Base-by-base conservation (phyloP, 495 filamentous ascomycete genomes). In the Aspergillus carlsbadensis region DNA sequence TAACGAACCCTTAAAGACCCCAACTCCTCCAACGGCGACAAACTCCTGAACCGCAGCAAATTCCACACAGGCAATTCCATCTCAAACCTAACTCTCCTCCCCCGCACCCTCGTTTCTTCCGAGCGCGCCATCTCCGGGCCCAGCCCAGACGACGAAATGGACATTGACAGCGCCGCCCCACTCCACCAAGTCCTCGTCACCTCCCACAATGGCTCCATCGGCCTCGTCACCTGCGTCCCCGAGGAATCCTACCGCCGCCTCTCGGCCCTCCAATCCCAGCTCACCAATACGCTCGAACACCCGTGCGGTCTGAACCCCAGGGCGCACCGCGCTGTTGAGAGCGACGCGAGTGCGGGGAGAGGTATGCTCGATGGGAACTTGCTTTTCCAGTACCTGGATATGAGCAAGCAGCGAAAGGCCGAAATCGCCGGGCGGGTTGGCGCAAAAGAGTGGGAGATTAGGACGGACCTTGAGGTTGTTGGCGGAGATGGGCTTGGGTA, bases 1-100 rank as follows among this genome's bases (percentile, higher is more conserved):
- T 18, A 20, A 50, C 52, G 60, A 33, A 66, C 43, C 10, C 33
- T 17, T 41, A 52, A 57, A 96, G 93, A 98, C 70, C 94, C 95
- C 11, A 94, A 93, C 76, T 92, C 92, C 15, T 86, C 95, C 21
- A 87, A 90, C 54, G 95, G 95, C 58, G 88, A 91, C 61, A 82
- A 89, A 49, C 83, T 98, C 57, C 83, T 98, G 39, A 90, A 88
- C 72, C 84, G 87, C 39, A 88, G 89, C 42, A 87, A 90, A 59
- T 96, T 98, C 78, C 87, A 95, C 55, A 87, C 87, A 6, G 91
- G 90, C 41, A 87, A 94, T 66, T 82, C 87, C 60, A 80, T 88
- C 5, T 84, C 86, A 13, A 83, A 79, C 39, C 81, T 92, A 54
- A 87, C 85, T 10, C 83, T 96, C 44, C 80, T 98, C 42, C 90